These are phyloP conservation scores for Zymoseptoria pseudotritici DNA, from an alignment of 2,329 filamentous ascomycete genomes.

Conservation along the genomic window DNA sequence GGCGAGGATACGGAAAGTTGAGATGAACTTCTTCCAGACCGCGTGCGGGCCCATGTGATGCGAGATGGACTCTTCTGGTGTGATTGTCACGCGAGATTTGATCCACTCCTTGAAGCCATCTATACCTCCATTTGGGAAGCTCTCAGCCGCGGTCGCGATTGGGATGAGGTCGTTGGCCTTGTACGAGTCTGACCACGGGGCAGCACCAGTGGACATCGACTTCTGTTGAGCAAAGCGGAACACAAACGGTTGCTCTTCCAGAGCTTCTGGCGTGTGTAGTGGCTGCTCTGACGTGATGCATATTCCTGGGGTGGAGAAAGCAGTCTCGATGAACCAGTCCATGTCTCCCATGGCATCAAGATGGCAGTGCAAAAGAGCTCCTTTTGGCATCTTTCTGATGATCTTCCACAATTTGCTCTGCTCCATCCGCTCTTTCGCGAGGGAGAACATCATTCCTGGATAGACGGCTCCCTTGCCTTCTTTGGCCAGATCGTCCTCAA, in stretches of 20 bases:
- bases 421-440: constrained; percentile 82
- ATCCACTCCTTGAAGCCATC: constrained; percentile 72
- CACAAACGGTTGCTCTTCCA: constrained; percentile 48
- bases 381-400: constrained; percentile 80
- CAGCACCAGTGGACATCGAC: constrained; percentile 32
- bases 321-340: constrained; percentile 66
- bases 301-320: constrained; percentile 65
- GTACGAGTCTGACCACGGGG: constrained; percentile 62
- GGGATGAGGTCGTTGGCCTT: constrained; percentile 51
- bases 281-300: constrained; percentile 56
- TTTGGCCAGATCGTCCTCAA: constrained; percentile 62
- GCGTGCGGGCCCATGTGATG: constrained; percentile 78
- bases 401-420: constrained; percentile 78
- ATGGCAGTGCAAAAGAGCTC: constrained; percentile 76
- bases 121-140: constrained; percentile 66
- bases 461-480: constrained; percentile 58
- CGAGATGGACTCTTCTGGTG: constrained; percentile 62
- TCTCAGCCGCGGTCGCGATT: constrained; percentile 56
- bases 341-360: constrained; percentile 87
- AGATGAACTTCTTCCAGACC: constrained; percentile 78
- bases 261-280: constrained; percentile 48
- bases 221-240: constrained; percentile 49
- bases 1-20: constrained; percentile 65
- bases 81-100: constrained; percentile 63
- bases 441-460: constrained; percentile 88